Percentiles rank a stretch among this genome's conserved stretches.
These are phyloP conservation scores for Tulasnella sp. DNA, from an alignment of 768 basidiomycete species.

Conservation along the genomic window DNA sequence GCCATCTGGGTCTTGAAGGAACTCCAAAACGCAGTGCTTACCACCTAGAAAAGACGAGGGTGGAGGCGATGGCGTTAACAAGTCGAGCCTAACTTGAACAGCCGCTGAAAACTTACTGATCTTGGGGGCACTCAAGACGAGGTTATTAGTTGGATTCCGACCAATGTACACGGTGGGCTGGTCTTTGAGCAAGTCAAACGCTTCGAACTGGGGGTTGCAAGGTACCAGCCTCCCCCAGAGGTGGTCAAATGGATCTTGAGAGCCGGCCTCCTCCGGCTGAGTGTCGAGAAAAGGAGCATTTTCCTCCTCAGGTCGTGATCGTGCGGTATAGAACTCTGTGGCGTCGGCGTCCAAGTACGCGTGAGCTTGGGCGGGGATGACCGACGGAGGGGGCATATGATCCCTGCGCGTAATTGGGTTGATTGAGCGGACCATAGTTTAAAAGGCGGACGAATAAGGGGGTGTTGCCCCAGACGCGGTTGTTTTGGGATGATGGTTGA, in stretches of 20 bases:
- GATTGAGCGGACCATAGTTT: too few species aligned
- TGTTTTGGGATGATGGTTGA: too few species aligned
- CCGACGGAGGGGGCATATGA: too few species aligned
- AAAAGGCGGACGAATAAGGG: too few species aligned
- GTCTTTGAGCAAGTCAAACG: slow-evolving; percentile 54
- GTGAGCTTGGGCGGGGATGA: too few species aligned
- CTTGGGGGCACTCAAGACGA: slow-evolving; percentile 58
- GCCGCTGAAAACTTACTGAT: slow-evolving; percentile 47
- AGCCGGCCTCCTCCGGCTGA: slow-evolving; percentile 1
- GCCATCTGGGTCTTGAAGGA: slow-evolving; percentile 44
- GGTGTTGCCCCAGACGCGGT: too few species aligned
- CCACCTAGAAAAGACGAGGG: slow-evolving; percentile 36
- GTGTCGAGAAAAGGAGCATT: background rate
- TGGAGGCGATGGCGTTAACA: background rate
- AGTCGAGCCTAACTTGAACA: background rate
- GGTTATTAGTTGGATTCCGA: slow-evolving; percentile 39
- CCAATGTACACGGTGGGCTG: slow-evolving; percentile 44
- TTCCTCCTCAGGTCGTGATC: too few species aligned
- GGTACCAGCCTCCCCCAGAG: slow-evolving; percentile 70
- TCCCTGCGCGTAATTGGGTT: too few species aligned
- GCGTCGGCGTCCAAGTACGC: too few species aligned
- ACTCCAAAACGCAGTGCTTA: slow-evolving; percentile 45
- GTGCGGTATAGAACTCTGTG: too few species aligned
- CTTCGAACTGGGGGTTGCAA: slow-evolving; percentile 39
- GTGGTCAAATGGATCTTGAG: slow-evolving; percentile 21